Evolutionary conservation across 306 rosid species (phyloP).

Genomic region (Cyclanthera cordifolia): DNA sequence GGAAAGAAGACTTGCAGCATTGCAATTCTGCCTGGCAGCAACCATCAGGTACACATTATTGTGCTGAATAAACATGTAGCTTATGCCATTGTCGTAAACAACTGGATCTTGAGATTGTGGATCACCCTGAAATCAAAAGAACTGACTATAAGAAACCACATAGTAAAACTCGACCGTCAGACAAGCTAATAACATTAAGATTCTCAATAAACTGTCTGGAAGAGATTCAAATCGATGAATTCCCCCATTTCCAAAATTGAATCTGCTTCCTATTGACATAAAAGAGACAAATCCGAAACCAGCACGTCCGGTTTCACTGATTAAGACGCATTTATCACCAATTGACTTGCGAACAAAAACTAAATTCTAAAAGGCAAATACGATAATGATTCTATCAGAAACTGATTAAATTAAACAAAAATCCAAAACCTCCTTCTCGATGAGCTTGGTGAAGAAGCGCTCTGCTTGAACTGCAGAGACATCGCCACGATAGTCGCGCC

Average conservation of each 20-base stretch:
- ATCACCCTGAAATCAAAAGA: slow-evolving; percentile 54
- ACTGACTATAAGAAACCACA: neutral
- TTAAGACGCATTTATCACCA: neutral
- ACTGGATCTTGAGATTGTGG: slow-evolving; percentile 91
- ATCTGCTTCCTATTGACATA: neutral
- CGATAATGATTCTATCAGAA: neutral
- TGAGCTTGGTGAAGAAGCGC: slow-evolving; percentile 94
- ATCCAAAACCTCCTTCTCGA: slow-evolving; percentile 69
- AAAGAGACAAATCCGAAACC: neutral
- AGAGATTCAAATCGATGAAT: slow-evolving; percentile 1
- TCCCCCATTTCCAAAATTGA: neutral
- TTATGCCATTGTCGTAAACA: slow-evolving; percentile 69
- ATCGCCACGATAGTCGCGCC: slow-evolving; percentile 99
- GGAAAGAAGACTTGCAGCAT: slow-evolving; percentile 90
- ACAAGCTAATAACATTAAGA: neutral
- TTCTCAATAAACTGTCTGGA: neutral
- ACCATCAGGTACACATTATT: slow-evolving; percentile 81
- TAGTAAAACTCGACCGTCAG: neutral
- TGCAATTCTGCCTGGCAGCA: slow-evolving; percentile 92
- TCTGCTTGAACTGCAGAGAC: slow-evolving; percentile 89
- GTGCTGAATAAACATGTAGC: slow-evolving; percentile 92
- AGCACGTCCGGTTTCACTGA: neutral
- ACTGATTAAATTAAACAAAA: neutral
- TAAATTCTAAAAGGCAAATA: slow-evolving; percentile 3
- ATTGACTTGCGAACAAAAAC: neutral